These are phyloP conservation scores for Vachellia pachyceras DNA, from an alignment of 306 rosid genomes.

Conservation along the genomic window DNA sequence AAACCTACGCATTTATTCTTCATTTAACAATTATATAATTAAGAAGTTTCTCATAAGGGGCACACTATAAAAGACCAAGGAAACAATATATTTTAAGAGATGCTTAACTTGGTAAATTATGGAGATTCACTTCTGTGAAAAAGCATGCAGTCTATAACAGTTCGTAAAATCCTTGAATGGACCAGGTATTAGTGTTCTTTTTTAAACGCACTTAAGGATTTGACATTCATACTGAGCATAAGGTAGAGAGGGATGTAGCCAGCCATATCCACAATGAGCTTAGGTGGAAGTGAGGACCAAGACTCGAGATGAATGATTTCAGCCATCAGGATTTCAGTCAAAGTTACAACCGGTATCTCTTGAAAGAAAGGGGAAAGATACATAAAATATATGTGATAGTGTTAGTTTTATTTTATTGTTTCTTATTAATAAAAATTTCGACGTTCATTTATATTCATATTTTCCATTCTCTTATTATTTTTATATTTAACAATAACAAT, in stretches of 20 bases:
- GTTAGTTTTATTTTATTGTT: no score
- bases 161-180: neutral
- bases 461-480: neutral
- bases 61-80: conserved; percentile 15
- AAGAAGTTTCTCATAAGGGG: conserved; percentile 30
- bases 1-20: conserved; percentile 29
- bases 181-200: neutral
- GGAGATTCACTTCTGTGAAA: neutral
- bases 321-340: conserved; percentile 7
- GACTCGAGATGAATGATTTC: conserved; percentile 16
- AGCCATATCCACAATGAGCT: conserved; percentile 5
- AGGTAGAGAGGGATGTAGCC: neutral
- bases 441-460: neutral
- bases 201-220: neutral
- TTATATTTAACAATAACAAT: neutral
- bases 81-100: conserved; percentile 19
- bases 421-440: neutral
- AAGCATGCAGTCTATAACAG: neutral
- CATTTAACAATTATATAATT: conserved; percentile 40
- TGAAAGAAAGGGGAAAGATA: neutral
- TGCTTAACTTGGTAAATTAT: conserved; percentile 7
- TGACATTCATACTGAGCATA: neutral
- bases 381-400: neutral
- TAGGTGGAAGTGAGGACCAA: conserved; percentile 14
- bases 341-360: neutral